These are phyloP conservation scores for Arthromyces matolae DNA, from an alignment of 768 basidiomycete species.

Conservation along the genomic window DNA sequence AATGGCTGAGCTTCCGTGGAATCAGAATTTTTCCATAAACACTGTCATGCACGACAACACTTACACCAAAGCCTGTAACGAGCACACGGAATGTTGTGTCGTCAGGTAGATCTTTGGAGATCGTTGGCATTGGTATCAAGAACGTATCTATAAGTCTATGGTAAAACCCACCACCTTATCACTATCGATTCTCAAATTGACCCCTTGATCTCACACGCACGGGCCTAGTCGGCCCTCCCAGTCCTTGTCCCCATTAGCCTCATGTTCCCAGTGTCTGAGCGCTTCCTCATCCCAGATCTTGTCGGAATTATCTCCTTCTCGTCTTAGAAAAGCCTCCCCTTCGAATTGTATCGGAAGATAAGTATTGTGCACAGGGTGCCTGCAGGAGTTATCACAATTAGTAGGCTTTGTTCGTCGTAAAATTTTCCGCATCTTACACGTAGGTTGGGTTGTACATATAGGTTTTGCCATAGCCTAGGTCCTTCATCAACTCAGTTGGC, in stretches of 20 bases:
- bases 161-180: neutral
- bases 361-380: conserved; percentile 64
- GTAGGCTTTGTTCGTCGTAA: neutral
- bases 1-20: conserved; percentile 44
- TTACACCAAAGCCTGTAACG: conserved; percentile 53
- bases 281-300: conserved; percentile 62
- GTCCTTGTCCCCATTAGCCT: conserved; percentile 41
- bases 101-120: conserved; percentile 24
- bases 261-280: conserved; percentile 52
- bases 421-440: conserved; percentile 29
- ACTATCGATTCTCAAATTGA: too few relatives aligned
- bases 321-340: conserved; percentile 40
- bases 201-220: conserved; percentile 22
- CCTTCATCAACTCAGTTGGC: conserved; percentile 67
- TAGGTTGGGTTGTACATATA: conserved; percentile 65
- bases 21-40: conserved; percentile 12
- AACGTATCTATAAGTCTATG: neutral
- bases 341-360: conserved; percentile 53
- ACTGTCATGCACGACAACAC: conserved; percentile 19
- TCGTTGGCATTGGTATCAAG: conserved; percentile 29
- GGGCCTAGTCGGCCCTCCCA: conserved; percentile 43
- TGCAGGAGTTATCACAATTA: conserved; percentile 18
- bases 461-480: conserved; percentile 60
- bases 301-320: conserved; percentile 36
- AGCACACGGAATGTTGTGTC: conserved; percentile 41